Evolutionary conservation across 2,329 filamentous ascomycete species (phyloP).

Genomic region (Fusarium citri): DNA sequence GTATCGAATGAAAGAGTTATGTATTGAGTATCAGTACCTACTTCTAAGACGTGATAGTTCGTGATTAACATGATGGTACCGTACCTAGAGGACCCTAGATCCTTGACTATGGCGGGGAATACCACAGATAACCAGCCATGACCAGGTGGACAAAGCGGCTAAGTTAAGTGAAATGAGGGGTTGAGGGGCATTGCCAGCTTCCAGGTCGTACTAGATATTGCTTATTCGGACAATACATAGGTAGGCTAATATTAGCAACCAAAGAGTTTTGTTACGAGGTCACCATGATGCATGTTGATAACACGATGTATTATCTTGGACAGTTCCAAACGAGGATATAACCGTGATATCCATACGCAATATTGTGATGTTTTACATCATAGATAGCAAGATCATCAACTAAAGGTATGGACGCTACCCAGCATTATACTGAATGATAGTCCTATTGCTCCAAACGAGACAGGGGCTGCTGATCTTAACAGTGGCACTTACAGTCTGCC

Average conservation of each 20-base stretch:
- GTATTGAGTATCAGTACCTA: neutral
- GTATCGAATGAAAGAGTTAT: slow-evolving; percentile 37
- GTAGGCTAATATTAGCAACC: slow-evolving; percentile 23
- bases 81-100: neutral
- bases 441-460: slow-evolving; percentile 3
- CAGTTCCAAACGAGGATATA: neutral
- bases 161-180: slow-evolving; percentile 4
- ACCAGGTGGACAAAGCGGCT: slow-evolving; percentile 1
- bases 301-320: neutral
- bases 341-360: neutral
- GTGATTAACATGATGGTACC: neutral
- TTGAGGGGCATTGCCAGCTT: slow-evolving; percentile 23
- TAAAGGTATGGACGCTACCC: neutral
- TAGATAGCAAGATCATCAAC: neutral
- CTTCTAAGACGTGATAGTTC: neutral
- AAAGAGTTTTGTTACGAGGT: neutral
- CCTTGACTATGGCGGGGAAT: slow-evolving; percentile 9
- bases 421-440: neutral
- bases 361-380: neutral
- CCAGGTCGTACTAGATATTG: slow-evolving; percentile 1
- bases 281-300: neutral
- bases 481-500: slow-evolving; percentile 15
- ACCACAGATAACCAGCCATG: neutral
- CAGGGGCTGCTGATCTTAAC: slow-evolving; percentile 20
- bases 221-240: neutral